phyloP scores from a whole-genome alignment of 257 asterid species.

The Solanum piurae region DNA sequence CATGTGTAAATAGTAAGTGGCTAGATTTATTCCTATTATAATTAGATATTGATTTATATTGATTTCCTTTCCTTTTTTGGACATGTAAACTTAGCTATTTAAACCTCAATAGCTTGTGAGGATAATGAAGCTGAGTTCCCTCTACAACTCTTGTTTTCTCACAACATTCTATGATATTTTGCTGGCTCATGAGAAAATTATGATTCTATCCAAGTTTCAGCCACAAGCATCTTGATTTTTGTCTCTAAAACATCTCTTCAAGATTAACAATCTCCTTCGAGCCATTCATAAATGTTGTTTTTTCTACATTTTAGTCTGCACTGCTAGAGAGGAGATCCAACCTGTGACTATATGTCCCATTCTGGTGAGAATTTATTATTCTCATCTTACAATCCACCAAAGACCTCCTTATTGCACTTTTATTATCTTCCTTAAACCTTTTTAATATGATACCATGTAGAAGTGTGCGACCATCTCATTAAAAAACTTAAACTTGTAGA shows the following conservation, averaged over 20 bases:
- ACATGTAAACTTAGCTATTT: not conserved
- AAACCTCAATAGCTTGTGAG: not conserved
- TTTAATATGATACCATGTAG: not conserved
- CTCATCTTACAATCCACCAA: not conserved
- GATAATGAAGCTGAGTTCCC: not conserved
- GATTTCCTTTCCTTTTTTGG: not conserved
- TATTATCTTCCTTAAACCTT: not conserved
- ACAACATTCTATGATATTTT: not conserved
- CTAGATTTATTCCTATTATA: not conserved
- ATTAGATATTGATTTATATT: not conserved
- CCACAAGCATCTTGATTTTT: not conserved
- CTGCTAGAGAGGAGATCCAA: not conserved
- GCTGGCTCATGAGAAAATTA: not conserved
- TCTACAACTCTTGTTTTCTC: not conserved
- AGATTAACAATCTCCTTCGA: not conserved
- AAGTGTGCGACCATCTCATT: not conserved
- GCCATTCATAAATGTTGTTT: not conserved
- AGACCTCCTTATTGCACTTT: not conserved
- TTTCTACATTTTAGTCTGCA: not conserved
- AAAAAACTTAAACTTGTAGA: not conserved
- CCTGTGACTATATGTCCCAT: not conserved
- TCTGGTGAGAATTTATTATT: not conserved
- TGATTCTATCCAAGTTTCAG: not conserved
- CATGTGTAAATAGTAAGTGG: not conserved
- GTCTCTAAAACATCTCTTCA: not conserved